Base-by-base conservation (phyloP, 805 yeast species). In the Hyphopichia homilentoma region DNA sequence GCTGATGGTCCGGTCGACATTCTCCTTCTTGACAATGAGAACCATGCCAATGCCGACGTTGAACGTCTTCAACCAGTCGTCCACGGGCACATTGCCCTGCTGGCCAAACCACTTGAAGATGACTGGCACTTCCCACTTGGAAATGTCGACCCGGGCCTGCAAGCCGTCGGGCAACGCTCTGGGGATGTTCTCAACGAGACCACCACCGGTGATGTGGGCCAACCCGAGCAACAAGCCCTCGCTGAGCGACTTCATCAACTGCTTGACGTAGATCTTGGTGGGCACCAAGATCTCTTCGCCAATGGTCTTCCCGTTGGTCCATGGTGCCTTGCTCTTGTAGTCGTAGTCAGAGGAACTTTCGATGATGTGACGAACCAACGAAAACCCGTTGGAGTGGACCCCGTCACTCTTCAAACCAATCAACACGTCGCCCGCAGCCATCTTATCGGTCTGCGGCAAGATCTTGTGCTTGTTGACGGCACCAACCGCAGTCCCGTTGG, bases 191-290 rank as follows among this genome's bases (percentile, higher is more conserved):
- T 93, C 99, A 18, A 93, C 81, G 33, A 93, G 70, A 33, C 99
- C 99, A 59, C 99, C 99, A 40, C 99, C 99, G 16, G 99, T 93
- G 52, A 93, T 93, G 53, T 93, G 95, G 2, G 98, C 96, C 54
- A 93, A 73, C 38, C 97, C 99, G 35, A 88, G 69, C 29, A 90
- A 54, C 36, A 84, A 63, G 21, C 72, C 80, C 49, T 82, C 69
- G 48, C 72, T 74, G 41, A 89, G 73, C 2, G 85, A 77, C 29
- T 84, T 83, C 40, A 93, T 70, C 36, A 94, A 62, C 49, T 89
- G 95, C 61, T 86, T 89, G 43, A 94, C 98, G 63, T 93, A 93
- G 43, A 93, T 89, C 57, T 83, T 81, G 3, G 98, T 94, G 32
- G 99, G 99, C 3, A 80, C 75, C 41, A 93, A 69, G 33, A 89